phyloP scores from a whole-genome alignment of 2,329 filamentous ascomycete genomes.

The Penicillium sclerotigenum region DNA sequence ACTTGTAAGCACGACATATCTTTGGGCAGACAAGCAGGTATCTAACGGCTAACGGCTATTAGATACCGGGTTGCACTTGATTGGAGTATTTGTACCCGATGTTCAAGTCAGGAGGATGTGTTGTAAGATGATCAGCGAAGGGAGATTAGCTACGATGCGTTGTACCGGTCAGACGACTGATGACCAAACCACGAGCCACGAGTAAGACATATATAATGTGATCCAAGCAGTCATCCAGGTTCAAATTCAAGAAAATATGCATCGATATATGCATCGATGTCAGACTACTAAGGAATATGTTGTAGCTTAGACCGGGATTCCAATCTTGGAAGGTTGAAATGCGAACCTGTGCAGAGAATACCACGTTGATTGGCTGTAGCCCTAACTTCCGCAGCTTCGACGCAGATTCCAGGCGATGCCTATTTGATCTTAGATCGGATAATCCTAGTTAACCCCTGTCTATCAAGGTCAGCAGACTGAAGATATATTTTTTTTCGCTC shows the following conservation, averaged over 20 bases:
- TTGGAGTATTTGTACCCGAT: not conserved
- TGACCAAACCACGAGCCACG: not conserved
- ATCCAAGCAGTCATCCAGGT: not conserved
- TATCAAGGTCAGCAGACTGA: constrained; percentile 18
- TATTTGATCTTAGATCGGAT: constrained; percentile 16
- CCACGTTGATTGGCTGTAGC: constrained; percentile 12
- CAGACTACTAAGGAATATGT: not conserved
- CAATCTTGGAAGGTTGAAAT: not conserved
- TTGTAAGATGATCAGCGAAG: not conserved
- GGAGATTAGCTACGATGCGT: not conserved
- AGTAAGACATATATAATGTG: not conserved
- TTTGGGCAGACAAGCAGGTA: constrained; percentile 8
- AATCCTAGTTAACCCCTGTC: constrained; percentile 6
- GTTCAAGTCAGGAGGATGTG: not conserved
- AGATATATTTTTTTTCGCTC: constrained; percentile 2
- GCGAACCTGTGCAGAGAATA: not conserved
- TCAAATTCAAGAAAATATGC: not conserved
- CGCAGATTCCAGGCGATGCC: constrained; percentile 16
- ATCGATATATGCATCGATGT: not conserved
- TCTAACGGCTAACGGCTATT: constrained; percentile 14
- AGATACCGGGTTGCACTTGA: not conserved
- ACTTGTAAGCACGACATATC: not conserved
- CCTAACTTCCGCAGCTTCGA: constrained; percentile 13
- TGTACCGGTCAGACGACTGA: not conserved
- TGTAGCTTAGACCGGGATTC: not conserved